Evolutionary conservation across 352 stramenopile species (phyloP).

Genomic region (Globisporangium parvum): DNA sequence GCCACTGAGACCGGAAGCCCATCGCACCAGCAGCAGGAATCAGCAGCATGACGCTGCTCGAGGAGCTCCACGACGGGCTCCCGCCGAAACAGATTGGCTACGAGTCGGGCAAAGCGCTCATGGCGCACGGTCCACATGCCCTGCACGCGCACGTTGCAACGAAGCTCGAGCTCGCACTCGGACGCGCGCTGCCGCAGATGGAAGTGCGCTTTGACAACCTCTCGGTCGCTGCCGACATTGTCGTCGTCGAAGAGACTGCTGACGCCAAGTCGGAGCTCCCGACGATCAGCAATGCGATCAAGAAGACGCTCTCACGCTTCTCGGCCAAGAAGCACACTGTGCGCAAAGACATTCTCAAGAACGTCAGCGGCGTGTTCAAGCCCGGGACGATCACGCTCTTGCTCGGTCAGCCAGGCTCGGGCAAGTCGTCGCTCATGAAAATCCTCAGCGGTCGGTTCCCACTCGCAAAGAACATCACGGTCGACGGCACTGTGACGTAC

Average conservation of each 20-base stretch:
- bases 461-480: slow-evolving; percentile 9
- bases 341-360: slow-evolving; percentile 17
- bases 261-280: slow-evolving; percentile 23
- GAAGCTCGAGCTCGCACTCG: slow-evolving; percentile 24
- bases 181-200: slow-evolving; percentile 17
- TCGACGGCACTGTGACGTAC: slow-evolving; percentile 13
- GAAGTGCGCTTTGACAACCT: slow-evolving; percentile 23
- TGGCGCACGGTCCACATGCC: slow-evolving; percentile 20
- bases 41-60: too few relatives aligned
- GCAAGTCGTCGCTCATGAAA: neutral
- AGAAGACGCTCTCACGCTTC: slow-evolving; percentile 15
- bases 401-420: neutral
- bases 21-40: too few relatives aligned
- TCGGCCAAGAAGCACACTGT: slow-evolving; percentile 6
- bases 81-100: slow-evolving; percentile 1
- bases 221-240: slow-evolving; percentile 19
- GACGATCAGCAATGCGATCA: slow-evolving; percentile 26
- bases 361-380: slow-evolving; percentile 2
- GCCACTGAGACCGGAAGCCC: too few relatives aligned
- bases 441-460: slow-evolving; percentile 8
- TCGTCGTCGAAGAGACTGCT: slow-evolving; percentile 7
- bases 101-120: slow-evolving; percentile 8
- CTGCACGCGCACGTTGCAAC: slow-evolving; percentile 23
- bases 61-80: too few relatives aligned
- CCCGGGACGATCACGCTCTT: neutral